Evolutionary conservation across 352 stramenopile genomes (phyloP), one percentile per base, ranked within the genome.

Genomic region (Phytophthora megakarya): DNA sequence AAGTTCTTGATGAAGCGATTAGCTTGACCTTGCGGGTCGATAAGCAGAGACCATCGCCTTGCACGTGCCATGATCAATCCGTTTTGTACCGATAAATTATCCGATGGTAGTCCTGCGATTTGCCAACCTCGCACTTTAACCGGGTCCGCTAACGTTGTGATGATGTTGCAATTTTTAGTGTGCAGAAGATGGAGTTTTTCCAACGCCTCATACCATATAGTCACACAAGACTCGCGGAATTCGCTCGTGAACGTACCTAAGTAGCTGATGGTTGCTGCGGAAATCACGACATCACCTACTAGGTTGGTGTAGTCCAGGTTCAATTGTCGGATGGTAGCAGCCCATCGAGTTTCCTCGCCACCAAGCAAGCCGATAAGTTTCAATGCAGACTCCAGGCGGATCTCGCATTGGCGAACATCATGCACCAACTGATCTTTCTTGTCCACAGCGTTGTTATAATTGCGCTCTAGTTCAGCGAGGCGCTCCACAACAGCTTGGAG

Each of bases 1-100:
- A 98, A 76, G 32, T 95, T 97, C 71, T 98, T 98, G 72, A 98
- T 93, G 66, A 97, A 98, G 0, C 90, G 80, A 52, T 98, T 98
- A 0, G 89, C 93, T 73, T 98, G 93, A 0, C 93, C 93, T 61
- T 98, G 92, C 0, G 92, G 93, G 30, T 98, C 92, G 52, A 98
- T 98, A 0, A 97, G 61, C 8, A 98, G 73, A 13, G 93, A 86
- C 87, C 95, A 98, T 4, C 93, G 84, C 6, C 93, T 76, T 52
- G 88, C 91, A 19, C 88, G 78, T 2, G 87, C 85, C 77, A 98
- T 97, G 64, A 98, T 97, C 37, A 98, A 94, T 3, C 91, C 93
- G 61, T 98, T 98, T 53, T 98, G 92, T 4, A 97, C 85, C 0
- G 89, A 97, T 39, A 98, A 65, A 23, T 86, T 94, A 61, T 98